phyloP scores from a whole-genome alignment of 768 basidiomycete genomes.

The Pulveroboletus ravenelii region DNA sequence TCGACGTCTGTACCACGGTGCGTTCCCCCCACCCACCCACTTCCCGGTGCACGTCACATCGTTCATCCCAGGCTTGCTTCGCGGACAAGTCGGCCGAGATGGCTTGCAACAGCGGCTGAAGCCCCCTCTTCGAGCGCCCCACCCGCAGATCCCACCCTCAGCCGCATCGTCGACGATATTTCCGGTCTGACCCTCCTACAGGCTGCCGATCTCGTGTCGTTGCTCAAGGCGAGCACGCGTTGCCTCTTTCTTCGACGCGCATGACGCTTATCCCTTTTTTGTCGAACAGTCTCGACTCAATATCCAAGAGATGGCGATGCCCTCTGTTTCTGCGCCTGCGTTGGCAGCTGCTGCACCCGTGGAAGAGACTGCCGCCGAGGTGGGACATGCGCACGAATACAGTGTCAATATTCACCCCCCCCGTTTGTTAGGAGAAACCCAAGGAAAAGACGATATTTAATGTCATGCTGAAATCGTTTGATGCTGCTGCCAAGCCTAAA shows the following conservation, averaged over 20 bases:
- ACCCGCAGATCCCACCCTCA: constrained; percentile 59
- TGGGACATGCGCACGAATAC: constrained; percentile 30
- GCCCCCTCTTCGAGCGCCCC: constrained; percentile 38
- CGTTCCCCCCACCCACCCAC: neutral
- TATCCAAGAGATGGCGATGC: constrained; percentile 96
- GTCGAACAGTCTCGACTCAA: constrained; percentile 73
- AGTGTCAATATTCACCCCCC: neutral
- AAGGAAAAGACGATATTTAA: constrained; percentile 99
- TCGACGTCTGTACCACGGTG: constrained; percentile 13
- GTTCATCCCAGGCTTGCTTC: constrained; percentile 18
- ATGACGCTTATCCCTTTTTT: neutral
- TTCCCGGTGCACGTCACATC: neutral
- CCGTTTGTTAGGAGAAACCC: constrained; percentile 68
- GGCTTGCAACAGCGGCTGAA: constrained; percentile 49
- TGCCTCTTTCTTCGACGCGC: neutral
- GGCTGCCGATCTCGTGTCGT: constrained; percentile 88
- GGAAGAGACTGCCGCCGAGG: constrained; percentile 63
- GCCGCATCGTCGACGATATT: constrained; percentile 89
- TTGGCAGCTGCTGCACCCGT: constrained; percentile 45
- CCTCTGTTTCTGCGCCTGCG: constrained; percentile 62
- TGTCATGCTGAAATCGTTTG: constrained; percentile 92
- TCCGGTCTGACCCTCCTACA: constrained; percentile 84
- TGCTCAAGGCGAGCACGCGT: constrained; percentile 67
- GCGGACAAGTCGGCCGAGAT: constrained; percentile 42
- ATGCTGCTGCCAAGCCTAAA: constrained; percentile 88